phyloP scores from a whole-genome alignment of 2,329 filamentous ascomycete species.

The Neurospora sp. region DNA sequence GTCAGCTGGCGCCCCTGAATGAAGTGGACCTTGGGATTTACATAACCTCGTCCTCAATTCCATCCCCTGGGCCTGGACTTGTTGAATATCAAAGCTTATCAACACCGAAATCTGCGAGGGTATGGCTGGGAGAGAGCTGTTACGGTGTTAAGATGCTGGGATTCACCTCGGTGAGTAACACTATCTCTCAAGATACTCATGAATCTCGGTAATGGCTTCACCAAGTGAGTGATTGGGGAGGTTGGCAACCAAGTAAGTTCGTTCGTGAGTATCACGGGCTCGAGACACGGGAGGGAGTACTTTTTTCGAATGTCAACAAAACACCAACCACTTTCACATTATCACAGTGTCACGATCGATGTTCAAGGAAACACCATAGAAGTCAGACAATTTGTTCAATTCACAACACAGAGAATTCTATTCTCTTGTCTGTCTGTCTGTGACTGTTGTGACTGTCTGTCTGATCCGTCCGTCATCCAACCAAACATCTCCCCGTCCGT shows the following conservation, averaged over 20 bases:
- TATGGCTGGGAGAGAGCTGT: background rate
- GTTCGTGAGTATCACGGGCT: background rate
- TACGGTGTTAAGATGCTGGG: background rate
- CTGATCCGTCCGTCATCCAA: background rate
- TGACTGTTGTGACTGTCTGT: background rate
- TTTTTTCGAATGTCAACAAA: background rate
- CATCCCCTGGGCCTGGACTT: background rate
- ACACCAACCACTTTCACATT: background rate
- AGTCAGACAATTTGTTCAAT: background rate
- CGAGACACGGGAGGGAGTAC: background rate
- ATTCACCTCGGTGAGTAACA: background rate
- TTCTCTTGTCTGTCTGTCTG: background rate
- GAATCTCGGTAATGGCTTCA: background rate
- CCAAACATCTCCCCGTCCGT: background rate
- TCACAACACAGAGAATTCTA: background rate
- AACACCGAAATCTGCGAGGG: background rate
- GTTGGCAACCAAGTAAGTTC: background rate
- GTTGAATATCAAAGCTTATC: background rate
- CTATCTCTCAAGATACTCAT: background rate
- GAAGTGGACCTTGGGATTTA: background rate
- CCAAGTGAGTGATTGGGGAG: background rate
- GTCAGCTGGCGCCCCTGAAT: background rate
- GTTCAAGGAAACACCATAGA: background rate
- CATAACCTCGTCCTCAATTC: background rate
- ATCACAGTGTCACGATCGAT: background rate